Percentiles rank a stretch among this genome's conserved stretches.
These are phyloP conservation scores for Boletus vermiculosoides DNA, from an alignment of 768 basidiomycete species.

Conservation along the genomic window DNA sequence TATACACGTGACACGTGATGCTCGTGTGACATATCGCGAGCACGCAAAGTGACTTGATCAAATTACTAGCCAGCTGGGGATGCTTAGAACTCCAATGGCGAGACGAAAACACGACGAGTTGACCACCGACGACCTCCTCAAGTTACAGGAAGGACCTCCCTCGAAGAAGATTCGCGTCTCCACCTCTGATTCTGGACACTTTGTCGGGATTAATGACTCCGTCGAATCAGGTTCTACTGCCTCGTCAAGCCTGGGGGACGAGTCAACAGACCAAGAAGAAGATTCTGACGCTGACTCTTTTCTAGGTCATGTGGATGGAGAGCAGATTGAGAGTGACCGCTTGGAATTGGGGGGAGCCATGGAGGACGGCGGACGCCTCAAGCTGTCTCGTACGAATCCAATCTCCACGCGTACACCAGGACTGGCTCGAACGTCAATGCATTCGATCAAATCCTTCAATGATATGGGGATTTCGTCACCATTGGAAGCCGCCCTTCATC, in stretches of 20 bases:
- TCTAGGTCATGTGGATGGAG: constrained; percentile 5
- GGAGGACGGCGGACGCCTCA: constrained; percentile 19
- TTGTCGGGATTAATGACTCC: neutral
- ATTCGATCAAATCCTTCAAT: constrained; percentile 41
- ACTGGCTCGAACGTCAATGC: constrained; percentile 6
- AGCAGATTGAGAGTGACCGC: neutral
- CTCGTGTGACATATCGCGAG: constrained; percentile 1
- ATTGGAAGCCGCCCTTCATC: constrained; percentile 62
- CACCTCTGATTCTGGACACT: neutral
- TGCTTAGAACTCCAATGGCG: constrained; percentile 7
- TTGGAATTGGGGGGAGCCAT: neutral
- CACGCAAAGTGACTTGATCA: neutral
- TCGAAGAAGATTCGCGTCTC: constrained; percentile 35
- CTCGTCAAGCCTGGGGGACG: constrained; percentile 3
- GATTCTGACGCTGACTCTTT: constrained; percentile 8
- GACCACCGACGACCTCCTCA: constrained; percentile 48
- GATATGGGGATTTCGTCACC: constrained; percentile 58
- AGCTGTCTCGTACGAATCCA: constrained; percentile 23
- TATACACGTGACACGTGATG: neutral
- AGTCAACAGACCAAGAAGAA: constrained; percentile 25
- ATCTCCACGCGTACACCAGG: constrained; percentile 8
- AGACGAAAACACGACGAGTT: constrained; percentile 22
- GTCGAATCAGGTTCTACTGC: constrained; percentile 3
- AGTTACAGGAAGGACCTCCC: constrained; percentile 42
- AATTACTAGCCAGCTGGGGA: neutral